phyloP scores from a whole-genome alignment of 1,284 basidiomycete genomes.

The Austroboletus novae-zelandiae region DNA sequence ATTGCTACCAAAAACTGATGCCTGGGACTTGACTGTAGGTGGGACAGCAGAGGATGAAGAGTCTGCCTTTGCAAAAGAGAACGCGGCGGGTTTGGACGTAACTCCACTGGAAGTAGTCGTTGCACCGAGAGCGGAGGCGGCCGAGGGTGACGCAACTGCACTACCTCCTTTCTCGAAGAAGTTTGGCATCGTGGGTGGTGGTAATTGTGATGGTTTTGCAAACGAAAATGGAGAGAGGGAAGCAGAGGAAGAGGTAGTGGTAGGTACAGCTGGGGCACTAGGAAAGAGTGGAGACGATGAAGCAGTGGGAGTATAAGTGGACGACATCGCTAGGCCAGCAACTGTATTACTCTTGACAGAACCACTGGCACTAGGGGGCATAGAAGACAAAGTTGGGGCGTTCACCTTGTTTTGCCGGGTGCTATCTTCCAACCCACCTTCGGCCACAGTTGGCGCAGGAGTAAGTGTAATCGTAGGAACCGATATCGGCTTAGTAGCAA shows the following conservation, averaged over 20 bases:
- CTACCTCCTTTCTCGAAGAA: constrained; percentile 23
- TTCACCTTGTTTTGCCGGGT: constrained; percentile 16
- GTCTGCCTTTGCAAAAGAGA: constrained; percentile 19
- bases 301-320: constrained; percentile 7
- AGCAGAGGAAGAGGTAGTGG: constrained; percentile 1
- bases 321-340: constrained; percentile 6
- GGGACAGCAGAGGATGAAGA: not conserved
- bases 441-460: constrained; percentile 16
- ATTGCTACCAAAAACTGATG: constrained; percentile 5
- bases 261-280: not conserved
- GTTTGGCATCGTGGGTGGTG: constrained; percentile 21
- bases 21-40: constrained; percentile 9
- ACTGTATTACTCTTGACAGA: constrained; percentile 12
- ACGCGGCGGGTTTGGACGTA: constrained; percentile 12
- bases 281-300: constrained; percentile 7
- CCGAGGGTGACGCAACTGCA: not conserved
- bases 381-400: constrained; percentile 13
- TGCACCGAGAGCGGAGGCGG: constrained; percentile 6
- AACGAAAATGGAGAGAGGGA: constrained; percentile 17
- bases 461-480: constrained; percentile 32
- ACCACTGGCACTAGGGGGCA: constrained; percentile 7
- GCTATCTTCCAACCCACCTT: constrained; percentile 3
- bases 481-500: constrained; percentile 17
- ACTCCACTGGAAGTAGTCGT: constrained; percentile 4
- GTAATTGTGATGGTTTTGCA: constrained; percentile 12